Percentiles rank a stretch among this genome's conserved stretches.
Conservation (phyloP, 2,329 filamentous ascomycete genomes). For the Fusarium nygamai region DNA sequence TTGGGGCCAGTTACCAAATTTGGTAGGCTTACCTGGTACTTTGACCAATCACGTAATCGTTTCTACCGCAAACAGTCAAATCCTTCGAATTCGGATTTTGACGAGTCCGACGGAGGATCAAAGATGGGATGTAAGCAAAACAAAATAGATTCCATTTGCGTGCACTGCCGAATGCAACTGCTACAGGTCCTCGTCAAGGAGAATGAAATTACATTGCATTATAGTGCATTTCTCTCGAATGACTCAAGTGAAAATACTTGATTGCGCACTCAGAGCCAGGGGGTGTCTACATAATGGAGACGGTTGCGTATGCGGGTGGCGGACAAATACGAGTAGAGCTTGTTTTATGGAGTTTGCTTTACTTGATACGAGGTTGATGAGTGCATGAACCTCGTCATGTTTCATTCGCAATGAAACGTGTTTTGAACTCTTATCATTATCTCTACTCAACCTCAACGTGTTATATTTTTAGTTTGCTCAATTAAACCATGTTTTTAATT, state of each 20-base stretch:
- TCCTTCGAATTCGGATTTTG: neutral
- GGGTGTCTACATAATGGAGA: conserved; percentile 15
- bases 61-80: conserved; percentile 6
- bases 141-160: neutral
- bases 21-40: conserved; percentile 27
- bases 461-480: conserved; percentile 15
- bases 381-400: conserved; percentile 21
- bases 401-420: conserved; percentile 32
- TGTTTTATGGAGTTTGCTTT: conserved; percentile 26
- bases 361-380: conserved; percentile 29
- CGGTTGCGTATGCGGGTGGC: conserved; percentile 33
- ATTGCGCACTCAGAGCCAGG: neutral
- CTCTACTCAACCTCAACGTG: neutral
- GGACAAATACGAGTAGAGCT: conserved; percentile 20
- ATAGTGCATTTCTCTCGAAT: neutral
- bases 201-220: conserved; percentile 2
- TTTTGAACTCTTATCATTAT: neutral
- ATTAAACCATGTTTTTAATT: neutral
- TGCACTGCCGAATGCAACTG: neutral
- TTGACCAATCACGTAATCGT: neutral
- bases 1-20: conserved; percentile 19
- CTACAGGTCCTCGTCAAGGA: neutral
- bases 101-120: neutral
- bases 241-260: conserved; percentile 14
- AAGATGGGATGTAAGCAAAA: neutral